Base-by-base conservation (phyloP, 148 eudicot genomes). In the Fagopyrum homotropicum region DNA sequence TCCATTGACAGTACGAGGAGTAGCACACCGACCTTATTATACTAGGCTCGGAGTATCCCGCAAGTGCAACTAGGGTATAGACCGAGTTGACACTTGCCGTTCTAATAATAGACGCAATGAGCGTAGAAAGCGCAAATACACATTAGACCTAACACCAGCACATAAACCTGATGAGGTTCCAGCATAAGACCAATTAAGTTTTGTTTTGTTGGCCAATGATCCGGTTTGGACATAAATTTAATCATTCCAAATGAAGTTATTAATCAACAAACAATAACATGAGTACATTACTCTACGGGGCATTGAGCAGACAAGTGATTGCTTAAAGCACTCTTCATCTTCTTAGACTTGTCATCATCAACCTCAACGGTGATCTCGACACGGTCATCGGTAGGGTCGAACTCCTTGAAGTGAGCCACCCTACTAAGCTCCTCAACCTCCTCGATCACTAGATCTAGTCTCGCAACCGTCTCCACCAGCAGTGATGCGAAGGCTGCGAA, bases 401-500 rank as follows among this genome's bases (percentile, higher is more conserved):
- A 88, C 86, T 89, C 93, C 78, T 86, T 85, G 73, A 95, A 95
- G 30, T 79, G 84, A 50, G 92, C 96, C 10, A 89, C 64, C 74
- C 89, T 89, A 45, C 93, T 92, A 74, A 95, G 84, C 81, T 90
- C 96, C 72, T 92, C 91, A 9, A 92, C 98, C 83, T 95, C 93
- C 75, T 89, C 93, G 17, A 95, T 90, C 48, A 95, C 89, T 44
- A 75, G 86, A 78, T 95, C 97, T 55, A 95, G 92, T 81, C 91
- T 89, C 0, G 97, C 98, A 63, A 95, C 98, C 0, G 84, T 78
- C 91, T 95, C 98, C 74, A 95, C 93, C 6, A 95, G 76, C 83
- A 92, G 54, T 45, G 98, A 89, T 48, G 96, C 97, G 75, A 95
- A 95, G 0, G 98, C 98, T 1, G 98, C 96, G 45, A 95, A 92